Evolutionary conservation across 1,139 yeast genomes (phyloP), one percentile per base, ranked within the genome.

Genomic region (Kurtzmaniella quercitrusa): DNA sequence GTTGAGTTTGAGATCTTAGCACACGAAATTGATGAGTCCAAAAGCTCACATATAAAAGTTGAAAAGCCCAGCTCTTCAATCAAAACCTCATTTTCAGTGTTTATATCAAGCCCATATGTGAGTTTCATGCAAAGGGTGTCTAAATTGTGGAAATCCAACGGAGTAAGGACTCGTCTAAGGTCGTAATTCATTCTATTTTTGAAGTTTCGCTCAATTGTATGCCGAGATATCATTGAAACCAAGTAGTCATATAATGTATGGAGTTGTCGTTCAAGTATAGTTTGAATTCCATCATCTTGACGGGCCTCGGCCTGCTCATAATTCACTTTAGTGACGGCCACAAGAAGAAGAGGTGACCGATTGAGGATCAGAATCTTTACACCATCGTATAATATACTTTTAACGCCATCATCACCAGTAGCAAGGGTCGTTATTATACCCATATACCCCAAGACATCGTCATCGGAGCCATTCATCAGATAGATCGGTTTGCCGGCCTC

Each of bases 401-500:
- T 53, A 12, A 72, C 51, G 15, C 68, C 64, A 32, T 63, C 66
- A 30, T 48, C 82, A 41, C 78, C 78, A 2, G 86, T 75, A 5
- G 82, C 73, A 19, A 84, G 76, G 0, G 91, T 82, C 43, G 86
- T 86, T 5, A 84, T 68, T 2, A 84, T 66, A 1, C 93, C 94
- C 68, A 87, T 80, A 55, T 86, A 85, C 1, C 93, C 88, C 39
- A 86, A 68, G 1, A 85, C 70, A 20, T 82, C 64, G 40, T 80
- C 83, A 47, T 88, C 95, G 0, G 80, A 66, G 2, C 96, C 96
- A 56, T 83, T 76, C 71, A 85, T 71, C 1, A 95, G 79, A 60
- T 84, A 93, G 6, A 93, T 86, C 1, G 96, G 97, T 59, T 93
- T 93, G 0, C 98, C 98, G 0, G 98, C 96, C 2, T 83, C 67